These are phyloP conservation scores for Gynandropsis gynandra DNA, from an alignment of 345 rosid species.

Conservation along the genomic window DNA sequence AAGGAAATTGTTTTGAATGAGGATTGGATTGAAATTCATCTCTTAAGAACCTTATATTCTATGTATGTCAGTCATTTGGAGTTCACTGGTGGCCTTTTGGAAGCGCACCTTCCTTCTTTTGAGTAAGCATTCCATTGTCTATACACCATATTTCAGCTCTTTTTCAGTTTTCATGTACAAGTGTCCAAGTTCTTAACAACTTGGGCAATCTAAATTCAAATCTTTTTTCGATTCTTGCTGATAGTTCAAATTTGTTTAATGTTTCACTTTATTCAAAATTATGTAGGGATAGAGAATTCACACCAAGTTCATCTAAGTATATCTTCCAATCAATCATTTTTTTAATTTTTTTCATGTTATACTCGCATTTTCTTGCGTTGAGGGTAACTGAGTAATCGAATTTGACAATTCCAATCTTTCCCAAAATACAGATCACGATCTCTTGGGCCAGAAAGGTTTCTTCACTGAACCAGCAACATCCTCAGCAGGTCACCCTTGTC, in stretches of 20 bases:
- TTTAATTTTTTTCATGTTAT: background rate
- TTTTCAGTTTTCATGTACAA: too few species aligned
- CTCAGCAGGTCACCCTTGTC: constrained; percentile 78
- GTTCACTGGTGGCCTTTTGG: constrained; percentile 96
- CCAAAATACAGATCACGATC: too few species aligned
- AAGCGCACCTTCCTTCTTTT: constrained; percentile 54
- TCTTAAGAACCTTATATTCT: too few species aligned
- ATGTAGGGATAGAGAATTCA: constrained; percentile 80
- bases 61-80: constrained; percentile 92
- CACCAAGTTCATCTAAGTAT: constrained; percentile 67
- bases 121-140: constrained; percentile 47
- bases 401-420: too few species aligned
- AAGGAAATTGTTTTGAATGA: too few species aligned
- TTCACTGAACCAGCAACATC: constrained; percentile 66
- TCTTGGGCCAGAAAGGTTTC: constrained; percentile 45
- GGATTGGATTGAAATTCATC: too few species aligned
- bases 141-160: too few species aligned
- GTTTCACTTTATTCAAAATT: constrained; percentile 15
- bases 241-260: constrained; percentile 6
- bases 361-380: too few species aligned
- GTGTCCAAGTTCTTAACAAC: background rate
- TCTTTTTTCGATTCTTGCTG: too few species aligned
- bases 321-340: constrained; percentile 12
- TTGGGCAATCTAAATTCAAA: too few species aligned
- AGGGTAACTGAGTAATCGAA: too few species aligned